Conservation (phyloP, 2,329 filamentous ascomycete species). For the Acrodontium crateriforme region DNA sequence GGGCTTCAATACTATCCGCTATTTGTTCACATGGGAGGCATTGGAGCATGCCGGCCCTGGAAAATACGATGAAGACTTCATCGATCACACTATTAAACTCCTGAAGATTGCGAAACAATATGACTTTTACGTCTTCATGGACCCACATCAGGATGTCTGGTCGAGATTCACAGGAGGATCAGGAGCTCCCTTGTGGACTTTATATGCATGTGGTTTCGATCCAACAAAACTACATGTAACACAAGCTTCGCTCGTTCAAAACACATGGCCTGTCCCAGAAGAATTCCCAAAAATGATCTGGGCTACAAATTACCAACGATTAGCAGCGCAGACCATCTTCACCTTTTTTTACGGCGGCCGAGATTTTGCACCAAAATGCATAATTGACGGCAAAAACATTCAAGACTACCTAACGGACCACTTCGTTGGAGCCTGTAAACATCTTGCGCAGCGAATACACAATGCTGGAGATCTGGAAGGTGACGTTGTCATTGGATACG, state of each 20-base stretch:
- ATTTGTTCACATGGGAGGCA: constrained; percentile 98
- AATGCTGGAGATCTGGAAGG: constrained; percentile 82
- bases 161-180: constrained; percentile 88
- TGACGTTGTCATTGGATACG: constrained; percentile 84
- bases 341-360: constrained; percentile 84
- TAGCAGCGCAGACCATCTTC: constrained; percentile 82
- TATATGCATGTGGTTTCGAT: constrained; percentile 87
- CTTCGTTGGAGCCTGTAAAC: constrained; percentile 64
- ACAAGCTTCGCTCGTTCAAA: constrained; percentile 87
- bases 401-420: constrained; percentile 88
- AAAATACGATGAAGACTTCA: constrained; percentile 86
- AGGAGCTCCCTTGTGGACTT: constrained; percentile 92
- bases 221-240: constrained; percentile 73
- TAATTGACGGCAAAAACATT: constrained; percentile 89
- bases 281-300: constrained; percentile 98
- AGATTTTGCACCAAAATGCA: constrained; percentile 89
- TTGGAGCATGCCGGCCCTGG: constrained; percentile 85
- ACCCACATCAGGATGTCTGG: constrained; percentile 98
- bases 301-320: constrained; percentile 88
- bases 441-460: constrained; percentile 71
- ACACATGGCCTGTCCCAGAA: constrained; percentile 73
- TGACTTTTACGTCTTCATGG: constrained; percentile 95
- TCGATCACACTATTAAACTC: constrained; percentile 76
- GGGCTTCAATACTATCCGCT: constrained; percentile 93
- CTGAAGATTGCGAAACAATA: constrained; percentile 75